Evolutionary conservation across 2,329 filamentous ascomycete species (phyloP).

Genomic region (Amesomyces nigricolor): DNA sequence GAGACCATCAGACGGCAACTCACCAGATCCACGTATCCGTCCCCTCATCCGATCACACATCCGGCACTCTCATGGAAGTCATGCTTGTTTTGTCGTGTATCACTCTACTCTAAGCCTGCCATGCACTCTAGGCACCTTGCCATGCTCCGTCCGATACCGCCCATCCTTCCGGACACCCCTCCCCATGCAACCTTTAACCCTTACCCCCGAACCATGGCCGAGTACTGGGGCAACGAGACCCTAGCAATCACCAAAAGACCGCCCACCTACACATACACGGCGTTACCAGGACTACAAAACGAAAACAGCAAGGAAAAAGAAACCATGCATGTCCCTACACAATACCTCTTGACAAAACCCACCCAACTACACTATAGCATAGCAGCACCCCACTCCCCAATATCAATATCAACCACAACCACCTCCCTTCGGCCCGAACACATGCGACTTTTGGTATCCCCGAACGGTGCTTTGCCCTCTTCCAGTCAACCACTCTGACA

Average conservation of each 20-base stretch:
- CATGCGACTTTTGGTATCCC: too few relatives aligned
- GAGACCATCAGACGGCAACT: conserved; percentile 4
- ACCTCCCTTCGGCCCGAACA: too few relatives aligned
- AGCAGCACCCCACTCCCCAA: too few relatives aligned
- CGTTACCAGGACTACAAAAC: neutral
- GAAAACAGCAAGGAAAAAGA: too few relatives aligned
- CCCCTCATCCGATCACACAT: conserved; percentile 1
- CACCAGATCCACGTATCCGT: neutral
- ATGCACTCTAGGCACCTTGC: conserved; percentile 1
- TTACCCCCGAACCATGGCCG: conserved; percentile 1
- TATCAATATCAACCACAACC: too few relatives aligned
- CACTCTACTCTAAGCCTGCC: conserved; percentile 4
- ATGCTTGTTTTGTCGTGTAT: conserved; percentile 1
- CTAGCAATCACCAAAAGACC: neutral
- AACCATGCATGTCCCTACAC: too few relatives aligned
- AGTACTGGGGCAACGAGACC: conserved; percentile 1
- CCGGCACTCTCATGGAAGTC: conserved; percentile 5
- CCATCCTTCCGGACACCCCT: neutral
- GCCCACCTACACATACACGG: conserved; percentile 4
- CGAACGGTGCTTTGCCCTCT: too few relatives aligned
- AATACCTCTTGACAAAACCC: too few relatives aligned
- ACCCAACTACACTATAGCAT: too few relatives aligned
- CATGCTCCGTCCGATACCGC: neutral
- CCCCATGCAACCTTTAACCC: conserved; percentile 1
- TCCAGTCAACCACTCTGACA: too few relatives aligned